Evolutionary conservation across 805 yeast species (phyloP).

Genomic region (Ogataea kodamae): DNA sequence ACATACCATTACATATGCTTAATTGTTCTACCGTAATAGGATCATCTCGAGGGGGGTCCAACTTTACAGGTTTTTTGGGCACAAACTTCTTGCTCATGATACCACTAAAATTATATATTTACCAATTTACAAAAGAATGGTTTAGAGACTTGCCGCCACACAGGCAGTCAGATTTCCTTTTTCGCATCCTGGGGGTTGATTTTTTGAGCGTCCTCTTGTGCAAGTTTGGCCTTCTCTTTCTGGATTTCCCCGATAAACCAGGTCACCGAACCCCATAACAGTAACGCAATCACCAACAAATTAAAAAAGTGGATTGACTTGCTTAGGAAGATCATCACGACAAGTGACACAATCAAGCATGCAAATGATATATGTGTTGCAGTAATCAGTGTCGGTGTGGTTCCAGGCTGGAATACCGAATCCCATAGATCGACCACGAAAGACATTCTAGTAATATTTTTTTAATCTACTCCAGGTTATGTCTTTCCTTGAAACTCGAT

Average conservation of each 20-base stretch:
- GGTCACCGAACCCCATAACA: conserved; percentile 74
- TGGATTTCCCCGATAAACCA: conserved; percentile 83
- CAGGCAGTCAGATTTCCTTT: conserved; percentile 21
- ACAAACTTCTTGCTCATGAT: conserved; percentile 38
- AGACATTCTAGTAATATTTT: conserved; percentile 23
- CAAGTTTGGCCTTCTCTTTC: conserved; percentile 39
- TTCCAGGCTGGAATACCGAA: conserved; percentile 88
- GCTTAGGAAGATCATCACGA: conserved; percentile 55
- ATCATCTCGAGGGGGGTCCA: conserved; percentile 49
- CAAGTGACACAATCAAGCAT: conserved; percentile 54
- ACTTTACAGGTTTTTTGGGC: conserved; percentile 51
- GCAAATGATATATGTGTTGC: conserved; percentile 87
- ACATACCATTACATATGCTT: conserved; percentile 36
- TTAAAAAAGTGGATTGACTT: conserved; percentile 65
- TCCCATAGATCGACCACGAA: conserved; percentile 78
- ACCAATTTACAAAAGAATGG: conserved; percentile 1
- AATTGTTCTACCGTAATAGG: conserved; percentile 42
- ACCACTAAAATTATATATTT: conserved; percentile 1
- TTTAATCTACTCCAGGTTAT: conserved; percentile 1
- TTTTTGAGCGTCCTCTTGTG: conserved; percentile 40
- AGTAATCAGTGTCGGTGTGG: conserved; percentile 79
- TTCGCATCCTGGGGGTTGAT: too few species aligned
- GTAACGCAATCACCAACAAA: conserved; percentile 38
- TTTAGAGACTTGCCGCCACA: too few species aligned
- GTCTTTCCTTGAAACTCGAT: conserved; percentile 17